Evolutionary conservation across 805 yeast species (phyloP).

Genomic region (Alloascoidea africana): DNA sequence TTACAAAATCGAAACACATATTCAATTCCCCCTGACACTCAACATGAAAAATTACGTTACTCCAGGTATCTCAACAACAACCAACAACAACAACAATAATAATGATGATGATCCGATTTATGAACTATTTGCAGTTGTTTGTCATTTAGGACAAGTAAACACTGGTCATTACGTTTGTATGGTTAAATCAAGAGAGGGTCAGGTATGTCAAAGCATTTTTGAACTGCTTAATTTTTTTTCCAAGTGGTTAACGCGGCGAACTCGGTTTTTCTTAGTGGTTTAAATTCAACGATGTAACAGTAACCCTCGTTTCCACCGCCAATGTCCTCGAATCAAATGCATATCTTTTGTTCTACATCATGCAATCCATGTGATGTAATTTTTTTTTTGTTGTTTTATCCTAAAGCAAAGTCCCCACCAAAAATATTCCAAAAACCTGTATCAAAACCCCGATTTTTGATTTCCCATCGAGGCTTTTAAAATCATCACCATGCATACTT

Average conservation of each 20-base stretch:
- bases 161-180: conserved; percentile 90
- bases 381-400: too few species aligned
- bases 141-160: conserved; percentile 85
- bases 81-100: conserved; percentile 6
- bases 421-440: too few species aligned
- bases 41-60: conserved; percentile 49
- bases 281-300: conserved; percentile 79
- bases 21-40: conserved; percentile 57
- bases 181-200: conserved; percentile 51
- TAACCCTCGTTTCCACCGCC: conserved; percentile 46
- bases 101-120: conserved; percentile 28
- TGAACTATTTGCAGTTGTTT: conserved; percentile 76
- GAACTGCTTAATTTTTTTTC: conserved; percentile 6
- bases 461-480: too few species aligned
- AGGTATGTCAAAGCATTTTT: conserved; percentile 12
- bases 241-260: too few species aligned
- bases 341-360: conserved; percentile 60
- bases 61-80: conserved; percentile 6
- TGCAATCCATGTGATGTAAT: conserved; percentile 28
- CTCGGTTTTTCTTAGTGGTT: conserved; percentile 57
- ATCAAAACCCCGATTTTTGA: too few species aligned
- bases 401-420: too few species aligned
- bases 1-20: conserved; percentile 61
- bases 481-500: too few species aligned
- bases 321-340: conserved; percentile 64